These are phyloP conservation scores for Farysia itapuensis DNA, from an alignment of 1,284 basidiomycete species.

Conservation along the genomic window DNA sequence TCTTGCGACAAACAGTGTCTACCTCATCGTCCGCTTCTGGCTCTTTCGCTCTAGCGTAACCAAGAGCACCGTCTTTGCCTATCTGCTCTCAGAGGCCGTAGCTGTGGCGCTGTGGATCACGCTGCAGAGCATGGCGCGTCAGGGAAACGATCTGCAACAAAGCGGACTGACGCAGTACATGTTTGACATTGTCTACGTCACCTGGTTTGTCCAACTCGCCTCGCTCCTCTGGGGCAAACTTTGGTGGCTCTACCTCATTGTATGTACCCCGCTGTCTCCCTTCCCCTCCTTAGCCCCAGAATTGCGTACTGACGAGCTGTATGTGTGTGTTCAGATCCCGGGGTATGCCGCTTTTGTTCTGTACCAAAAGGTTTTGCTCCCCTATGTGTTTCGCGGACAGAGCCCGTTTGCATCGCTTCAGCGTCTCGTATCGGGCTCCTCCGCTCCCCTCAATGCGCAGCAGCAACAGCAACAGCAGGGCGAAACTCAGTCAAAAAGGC, in stretches of 20 bases:
- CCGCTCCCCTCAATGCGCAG: neutral
- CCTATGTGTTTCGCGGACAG: conserved; percentile 47
- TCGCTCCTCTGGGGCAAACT: conserved; percentile 54
- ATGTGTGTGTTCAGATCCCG: too few species aligned
- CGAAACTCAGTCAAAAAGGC: conserved; percentile 45
- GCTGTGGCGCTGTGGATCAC: conserved; percentile 48
- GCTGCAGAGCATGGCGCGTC: conserved; percentile 54
- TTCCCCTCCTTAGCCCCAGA: too few species aligned
- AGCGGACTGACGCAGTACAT: conserved; percentile 60
- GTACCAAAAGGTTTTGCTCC: conserved; percentile 49
- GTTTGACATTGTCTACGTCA: conserved; percentile 61
- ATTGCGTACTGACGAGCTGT: too few species aligned
- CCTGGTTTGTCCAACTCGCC: conserved; percentile 59
- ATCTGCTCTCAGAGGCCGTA: conserved; percentile 49
- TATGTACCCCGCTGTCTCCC: too few species aligned
- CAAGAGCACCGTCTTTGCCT: conserved; percentile 28
- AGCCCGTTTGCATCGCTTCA: conserved; percentile 31
- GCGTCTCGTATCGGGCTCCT: conserved; percentile 1
- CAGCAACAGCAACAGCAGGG: conserved; percentile 10
- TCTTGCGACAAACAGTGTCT: conserved; percentile 45
- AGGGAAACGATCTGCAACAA: conserved; percentile 55
- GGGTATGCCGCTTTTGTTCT: conserved; percentile 55
- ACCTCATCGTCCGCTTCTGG: conserved; percentile 43
- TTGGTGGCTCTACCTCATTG: conserved; percentile 57
- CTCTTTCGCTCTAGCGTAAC: conserved; percentile 22